Base-by-base conservation (phyloP, 257 asterid genomes). In the Nicotiana obtusifolia region DNA sequence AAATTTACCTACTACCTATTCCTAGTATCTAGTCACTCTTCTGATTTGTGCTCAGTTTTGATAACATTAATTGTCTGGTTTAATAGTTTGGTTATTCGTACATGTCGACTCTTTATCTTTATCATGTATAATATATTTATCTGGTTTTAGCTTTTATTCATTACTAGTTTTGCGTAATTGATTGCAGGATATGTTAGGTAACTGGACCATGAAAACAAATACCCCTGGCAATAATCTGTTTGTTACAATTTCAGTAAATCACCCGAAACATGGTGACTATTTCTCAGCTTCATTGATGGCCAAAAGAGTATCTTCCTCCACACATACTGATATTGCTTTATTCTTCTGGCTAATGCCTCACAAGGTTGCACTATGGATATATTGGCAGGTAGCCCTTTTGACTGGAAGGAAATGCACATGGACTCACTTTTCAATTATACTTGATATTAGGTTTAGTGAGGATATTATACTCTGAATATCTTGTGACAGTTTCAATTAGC, bases 271-370 rank as follows among this genome's bases (percentile, higher is more conserved):
- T 62, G 99, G 98, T 68, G 93, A 92, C 89, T 96, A 92, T 84
- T 94, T 96, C 91, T 87, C 97, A 83, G 99, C 99, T 64, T 86
- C 97, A 66, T 87, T 96, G 90, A 91, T 87, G 54, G 99, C 97
- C 84, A 94, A 87, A 89, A 88, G 86, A 89, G 92, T 92, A 53
- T 47, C 85, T 64, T 80, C 91, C 62, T 84, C 80, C 78, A 37
- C 54, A 7, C 81, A 84, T 19, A 88, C 80, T 49, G 93, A 91
- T 88, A 91, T 87, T 53, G 85, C 92, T n/a, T 54, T 78, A 81
- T 94, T 91, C 86, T 96, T 94, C 90, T 95, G 97, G 98, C 88
- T 94, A 91, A 96, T 96, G 98, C 97, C 99, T 76, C 99, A 96
- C 86, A 91, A 91, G 86, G 97, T 94, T 82, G 97, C 98, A 0